These are phyloP conservation scores for Actinomortierella wolfii DNA, from an alignment of 371 early-diverging fungal species.

Conservation along the genomic window DNA sequence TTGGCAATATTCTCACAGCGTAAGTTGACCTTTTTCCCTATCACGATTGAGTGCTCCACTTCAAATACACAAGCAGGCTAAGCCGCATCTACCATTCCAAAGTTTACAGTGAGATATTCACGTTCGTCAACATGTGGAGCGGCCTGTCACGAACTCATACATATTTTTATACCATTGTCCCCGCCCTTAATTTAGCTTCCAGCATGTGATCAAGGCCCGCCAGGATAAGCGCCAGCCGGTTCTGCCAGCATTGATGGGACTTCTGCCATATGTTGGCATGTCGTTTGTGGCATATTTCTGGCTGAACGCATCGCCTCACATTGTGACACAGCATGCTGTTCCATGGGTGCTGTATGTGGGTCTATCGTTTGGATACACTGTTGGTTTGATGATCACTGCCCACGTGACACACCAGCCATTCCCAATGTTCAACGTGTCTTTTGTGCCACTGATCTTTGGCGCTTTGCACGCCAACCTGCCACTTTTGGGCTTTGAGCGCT, in stretches of 20 bases:
- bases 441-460: slow-evolving; percentile 70
- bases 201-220: slow-evolving; percentile 60
- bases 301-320: slow-evolving; percentile 71
- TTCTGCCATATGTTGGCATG: slow-evolving; percentile 69
- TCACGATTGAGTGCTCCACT: too few relatives aligned
- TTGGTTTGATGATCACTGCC: slow-evolving; percentile 83
- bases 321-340: slow-evolving; percentile 68
- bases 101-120: too few relatives aligned
- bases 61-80: too few relatives aligned
- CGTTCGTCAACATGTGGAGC: too few relatives aligned
- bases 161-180: too few relatives aligned
- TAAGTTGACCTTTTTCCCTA: slow-evolving; percentile 40
- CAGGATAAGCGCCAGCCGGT: slow-evolving; percentile 55
- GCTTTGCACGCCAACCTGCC: slow-evolving; percentile 68
- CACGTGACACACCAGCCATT: slow-evolving; percentile 84
- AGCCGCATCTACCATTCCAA: too few relatives aligned
- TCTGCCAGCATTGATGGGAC: slow-evolving; percentile 59
- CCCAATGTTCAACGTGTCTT: slow-evolving; percentile 70
- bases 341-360: slow-evolving; percentile 73
- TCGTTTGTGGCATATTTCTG: slow-evolving; percentile 63
- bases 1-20: slow-evolving; percentile 66
- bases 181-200: slow-evolving; percentile 48
- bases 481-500: slow-evolving; percentile 45
- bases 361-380: slow-evolving; percentile 84
- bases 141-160: too few relatives aligned